phyloP scores from a whole-genome alignment of 1,284 basidiomycete genomes.

The Ceratobasidium sp. region DNA sequence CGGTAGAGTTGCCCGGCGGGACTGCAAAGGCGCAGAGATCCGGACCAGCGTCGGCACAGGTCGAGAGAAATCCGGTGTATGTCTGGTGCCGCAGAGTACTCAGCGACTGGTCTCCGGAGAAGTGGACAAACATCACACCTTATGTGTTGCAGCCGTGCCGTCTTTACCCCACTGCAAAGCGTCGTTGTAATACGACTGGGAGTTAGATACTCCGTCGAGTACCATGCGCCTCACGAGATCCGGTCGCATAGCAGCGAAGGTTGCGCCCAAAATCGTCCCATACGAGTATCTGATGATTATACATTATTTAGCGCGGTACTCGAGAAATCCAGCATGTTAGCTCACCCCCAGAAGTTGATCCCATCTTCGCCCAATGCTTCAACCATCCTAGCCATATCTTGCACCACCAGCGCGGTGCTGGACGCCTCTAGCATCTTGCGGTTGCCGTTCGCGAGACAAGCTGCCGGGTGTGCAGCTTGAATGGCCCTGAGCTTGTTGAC shows the following conservation, averaged over 20 bases:
- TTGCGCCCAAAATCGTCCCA: slow-evolving; percentile 53
- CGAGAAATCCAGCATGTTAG: too few species aligned
- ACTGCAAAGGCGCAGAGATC: slow-evolving; percentile 42
- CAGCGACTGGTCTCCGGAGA: too few species aligned
- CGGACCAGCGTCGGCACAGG: slow-evolving; percentile 48
- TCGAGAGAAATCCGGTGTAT: slow-evolving; percentile 44
- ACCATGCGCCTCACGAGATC: slow-evolving; percentile 52
- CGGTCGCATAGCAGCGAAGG: slow-evolving; percentile 54
- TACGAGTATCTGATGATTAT: slow-evolving; percentile 46
- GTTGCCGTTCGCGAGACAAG: slow-evolving; percentile 49
- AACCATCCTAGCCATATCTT: slow-evolving; percentile 51
- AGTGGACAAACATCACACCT: slow-evolving; percentile 30
- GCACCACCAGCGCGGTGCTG: slow-evolving; percentile 50
- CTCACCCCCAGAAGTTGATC: slow-evolving; percentile 36
- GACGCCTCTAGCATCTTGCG: slow-evolving; percentile 47
- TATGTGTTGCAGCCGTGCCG: slow-evolving; percentile 49
- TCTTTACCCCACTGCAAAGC: slow-evolving; percentile 49
- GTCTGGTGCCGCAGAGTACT: not conserved
- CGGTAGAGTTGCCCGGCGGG: not conserved
- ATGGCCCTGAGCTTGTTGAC: slow-evolving; percentile 6
- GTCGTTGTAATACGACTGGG: slow-evolving; percentile 47
- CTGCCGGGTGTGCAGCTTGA: slow-evolving; percentile 2
- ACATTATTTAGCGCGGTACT: not conserved
- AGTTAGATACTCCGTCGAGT: slow-evolving; percentile 52
- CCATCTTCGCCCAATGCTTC: slow-evolving; percentile 51